phyloP scores from a whole-genome alignment of 2,329 filamentous ascomycete species.

The Tolypocladium sp. region DNA sequence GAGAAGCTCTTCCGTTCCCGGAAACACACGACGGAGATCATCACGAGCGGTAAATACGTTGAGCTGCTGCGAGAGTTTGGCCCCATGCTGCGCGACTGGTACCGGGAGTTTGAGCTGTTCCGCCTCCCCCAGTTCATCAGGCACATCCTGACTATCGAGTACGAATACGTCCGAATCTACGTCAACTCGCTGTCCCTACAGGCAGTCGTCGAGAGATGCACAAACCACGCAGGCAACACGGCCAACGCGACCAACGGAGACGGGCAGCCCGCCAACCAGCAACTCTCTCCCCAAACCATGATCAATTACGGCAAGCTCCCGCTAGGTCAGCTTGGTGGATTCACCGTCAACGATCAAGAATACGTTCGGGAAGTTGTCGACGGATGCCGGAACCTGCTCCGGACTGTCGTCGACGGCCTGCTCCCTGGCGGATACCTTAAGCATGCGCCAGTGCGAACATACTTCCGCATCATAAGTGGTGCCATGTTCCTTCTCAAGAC shows the following conservation, averaged over 20 bases:
- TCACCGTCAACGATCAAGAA: conserved; percentile 58
- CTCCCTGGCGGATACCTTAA: conserved; percentile 68
- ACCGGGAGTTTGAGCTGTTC: conserved; percentile 71
- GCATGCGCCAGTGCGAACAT: conserved; percentile 74
- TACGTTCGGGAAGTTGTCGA: conserved; percentile 71
- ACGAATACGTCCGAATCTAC: conserved; percentile 90
- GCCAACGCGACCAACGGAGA: conserved; percentile 23
- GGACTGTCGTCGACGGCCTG: conserved; percentile 67
- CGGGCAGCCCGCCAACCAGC: conserved; percentile 18
- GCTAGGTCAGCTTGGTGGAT: conserved; percentile 53
- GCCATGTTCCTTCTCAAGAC: conserved; percentile 81
- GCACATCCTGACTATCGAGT: conserved; percentile 85
- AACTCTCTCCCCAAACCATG: conserved; percentile 53
- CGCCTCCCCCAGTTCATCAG: conserved; percentile 55
- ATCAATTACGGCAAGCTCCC: conserved; percentile 57
- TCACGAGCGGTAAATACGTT: conserved; percentile 77
- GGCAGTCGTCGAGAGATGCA: conserved; percentile 88
- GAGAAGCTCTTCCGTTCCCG: conserved; percentile 80
- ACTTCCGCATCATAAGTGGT: conserved; percentile 78
- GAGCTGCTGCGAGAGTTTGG: conserved; percentile 73
- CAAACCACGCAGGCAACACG: conserved; percentile 56
- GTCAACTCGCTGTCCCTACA: conserved; percentile 90
- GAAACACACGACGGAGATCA: conserved; percentile 80
- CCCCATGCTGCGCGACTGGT: conserved; percentile 71
- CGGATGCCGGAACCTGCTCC: conserved; percentile 66